Conservation (phyloP, 202 grass and related monocot species). For the Dendrocalamus latiflorus region DNA sequence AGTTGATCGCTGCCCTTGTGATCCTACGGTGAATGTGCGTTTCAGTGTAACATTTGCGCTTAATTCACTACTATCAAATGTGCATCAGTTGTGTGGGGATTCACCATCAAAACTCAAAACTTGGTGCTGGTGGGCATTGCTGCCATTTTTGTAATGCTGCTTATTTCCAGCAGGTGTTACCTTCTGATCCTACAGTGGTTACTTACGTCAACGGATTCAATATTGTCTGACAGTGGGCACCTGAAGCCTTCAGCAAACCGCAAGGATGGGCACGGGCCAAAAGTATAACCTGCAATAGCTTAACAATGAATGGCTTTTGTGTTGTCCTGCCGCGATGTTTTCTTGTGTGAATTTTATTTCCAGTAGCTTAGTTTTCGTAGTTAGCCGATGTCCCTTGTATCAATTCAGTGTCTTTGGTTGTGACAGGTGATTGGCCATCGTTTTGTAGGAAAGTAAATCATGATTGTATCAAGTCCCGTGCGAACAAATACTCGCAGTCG, state of each 20-base stretch:
- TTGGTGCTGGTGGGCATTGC: no score
- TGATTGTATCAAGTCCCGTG: neutral
- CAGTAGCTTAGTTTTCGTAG: neutral
- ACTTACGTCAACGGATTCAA: neutral
- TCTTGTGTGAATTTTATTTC: neutral
- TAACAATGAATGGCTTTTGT: neutral
- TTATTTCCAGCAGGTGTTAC: neutral
- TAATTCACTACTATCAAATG: neutral
- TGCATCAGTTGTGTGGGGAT: neutral
- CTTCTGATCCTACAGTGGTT: neutral
- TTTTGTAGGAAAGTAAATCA: neutral
- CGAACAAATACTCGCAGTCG: neutral
- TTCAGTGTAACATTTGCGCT: no score
- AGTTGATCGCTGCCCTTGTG: neutral
- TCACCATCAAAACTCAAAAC: neutral
- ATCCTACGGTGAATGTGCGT: no score
- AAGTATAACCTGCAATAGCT: neutral
- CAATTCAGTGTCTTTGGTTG: neutral
- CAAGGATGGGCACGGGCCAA: neutral
- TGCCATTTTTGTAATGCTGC: neutral
- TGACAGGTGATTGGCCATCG: neutral
- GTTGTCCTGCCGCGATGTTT: neutral
- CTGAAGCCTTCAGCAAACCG: neutral
- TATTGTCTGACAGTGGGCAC: neutral
- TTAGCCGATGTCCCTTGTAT: neutral